A percentile compares a stretch with the other conserved stretches of the same genome.
phyloP scores from a whole-genome alignment of 1,284 basidiomycete genomes.

The Vanrija sp. region DNA sequence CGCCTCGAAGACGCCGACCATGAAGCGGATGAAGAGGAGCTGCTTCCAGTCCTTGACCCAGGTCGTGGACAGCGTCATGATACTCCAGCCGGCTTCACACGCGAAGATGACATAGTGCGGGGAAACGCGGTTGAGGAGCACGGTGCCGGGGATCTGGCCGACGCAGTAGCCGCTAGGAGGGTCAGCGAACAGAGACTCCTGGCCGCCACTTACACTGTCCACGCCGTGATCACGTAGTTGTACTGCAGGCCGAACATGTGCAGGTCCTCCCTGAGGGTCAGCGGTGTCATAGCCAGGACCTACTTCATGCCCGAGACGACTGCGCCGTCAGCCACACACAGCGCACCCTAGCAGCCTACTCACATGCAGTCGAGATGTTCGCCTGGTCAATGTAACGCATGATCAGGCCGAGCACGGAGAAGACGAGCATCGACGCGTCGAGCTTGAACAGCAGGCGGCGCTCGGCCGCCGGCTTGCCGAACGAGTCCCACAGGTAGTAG shows the following conservation, averaged over 20 bases:
- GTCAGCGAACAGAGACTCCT: neutral
- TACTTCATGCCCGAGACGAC: no score
- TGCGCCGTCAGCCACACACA: no score
- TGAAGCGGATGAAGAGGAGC: slow-evolving; percentile 22
- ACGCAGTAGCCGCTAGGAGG: slow-evolving; percentile 12
- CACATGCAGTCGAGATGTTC: no score
- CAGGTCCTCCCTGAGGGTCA: slow-evolving; percentile 10
- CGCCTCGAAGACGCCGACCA: slow-evolving; percentile 29
- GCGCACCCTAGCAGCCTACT: no score
- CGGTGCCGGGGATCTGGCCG: slow-evolving; percentile 29
- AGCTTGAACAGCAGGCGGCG: neutral
- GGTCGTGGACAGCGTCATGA: slow-evolving; percentile 20
- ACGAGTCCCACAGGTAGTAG: no score
- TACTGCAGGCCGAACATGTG: slow-evolving; percentile 16
- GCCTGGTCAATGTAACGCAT: slow-evolving; percentile 1
- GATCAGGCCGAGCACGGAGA: neutral
- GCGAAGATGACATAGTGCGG: slow-evolving; percentile 26
- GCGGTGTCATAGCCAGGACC: no score
- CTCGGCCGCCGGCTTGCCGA: neutral
- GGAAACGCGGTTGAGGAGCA: slow-evolving; percentile 17
- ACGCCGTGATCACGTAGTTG: slow-evolving; percentile 15
- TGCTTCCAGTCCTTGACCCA: slow-evolving; percentile 16
- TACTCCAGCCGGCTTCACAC: slow-evolving; percentile 23
- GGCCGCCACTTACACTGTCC: slow-evolving; percentile 10
- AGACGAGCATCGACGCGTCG: slow-evolving; percentile 13